phyloP scores from a whole-genome alignment of 1,284 basidiomycete genomes.

The Ustilago tritici region DNA sequence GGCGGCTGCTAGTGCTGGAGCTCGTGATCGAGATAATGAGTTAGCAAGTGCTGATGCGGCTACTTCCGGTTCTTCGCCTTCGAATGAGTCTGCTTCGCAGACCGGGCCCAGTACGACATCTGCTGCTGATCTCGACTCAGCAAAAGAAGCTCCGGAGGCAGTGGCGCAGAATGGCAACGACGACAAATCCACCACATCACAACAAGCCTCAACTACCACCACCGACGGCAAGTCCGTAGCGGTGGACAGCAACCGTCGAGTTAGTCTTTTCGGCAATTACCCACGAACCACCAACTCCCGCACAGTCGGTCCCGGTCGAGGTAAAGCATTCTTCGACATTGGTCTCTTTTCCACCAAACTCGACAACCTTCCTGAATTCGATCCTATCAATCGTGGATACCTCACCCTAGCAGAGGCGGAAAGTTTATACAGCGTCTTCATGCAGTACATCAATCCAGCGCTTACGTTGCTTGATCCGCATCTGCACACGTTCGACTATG shows the following conservation, averaged over 20 bases:
- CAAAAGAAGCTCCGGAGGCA: not conserved
- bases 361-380: constrained; percentile 44
- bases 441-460: constrained; percentile 50
- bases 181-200: not conserved
- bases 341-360: constrained; percentile 49
- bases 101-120: not conserved
- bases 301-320: constrained; percentile 43
- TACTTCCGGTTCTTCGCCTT: constrained; percentile 3
- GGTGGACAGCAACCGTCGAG: constrained; percentile 15
- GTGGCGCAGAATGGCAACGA: not conserved
- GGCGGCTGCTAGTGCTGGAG: constrained; percentile 49
- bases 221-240: not conserved
- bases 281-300: constrained; percentile 26
- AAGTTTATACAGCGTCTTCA: constrained; percentile 40
- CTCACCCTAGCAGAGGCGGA: constrained; percentile 42
- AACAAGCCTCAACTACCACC: not conserved
- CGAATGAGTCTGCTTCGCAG: not conserved
- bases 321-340: constrained; percentile 48
- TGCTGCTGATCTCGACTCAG: not conserved
- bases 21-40: constrained; percentile 38
- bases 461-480: constrained; percentile 56
- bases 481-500: constrained; percentile 53
- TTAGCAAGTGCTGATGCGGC: constrained; percentile 14
- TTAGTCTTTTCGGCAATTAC: constrained; percentile 29
- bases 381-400: constrained; percentile 48